phyloP scores from a whole-genome alignment of 2,329 filamentous ascomycete genomes.

The Harringtonia lauricola region DNA sequence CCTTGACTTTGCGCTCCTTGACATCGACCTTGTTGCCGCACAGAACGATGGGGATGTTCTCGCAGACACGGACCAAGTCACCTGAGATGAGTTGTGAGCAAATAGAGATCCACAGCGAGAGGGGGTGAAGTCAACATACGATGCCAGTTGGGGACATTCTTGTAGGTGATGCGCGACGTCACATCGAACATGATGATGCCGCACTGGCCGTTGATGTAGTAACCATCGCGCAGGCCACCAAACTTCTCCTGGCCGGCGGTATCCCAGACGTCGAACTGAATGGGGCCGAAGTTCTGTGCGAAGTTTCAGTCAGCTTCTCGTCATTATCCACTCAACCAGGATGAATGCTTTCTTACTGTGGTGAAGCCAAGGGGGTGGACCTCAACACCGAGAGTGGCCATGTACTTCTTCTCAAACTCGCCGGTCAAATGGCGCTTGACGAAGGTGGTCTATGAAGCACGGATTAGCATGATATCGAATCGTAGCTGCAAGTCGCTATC shows the following conservation, averaged over 20 bases:
- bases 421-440: conserved; percentile 99
- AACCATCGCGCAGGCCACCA: conserved; percentile 95
- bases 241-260: conserved; percentile 99
- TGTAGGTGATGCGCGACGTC: conserved; percentile 98
- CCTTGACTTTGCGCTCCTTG: conserved; percentile 99
- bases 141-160: conserved; percentile 99
- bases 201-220: conserved; percentile 99
- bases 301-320: background rate
- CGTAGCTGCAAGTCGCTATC: conserved; percentile 7
- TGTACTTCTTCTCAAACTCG: conserved; percentile 99
- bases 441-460: conserved; percentile 82
- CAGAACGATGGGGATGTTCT: conserved; percentile 98
- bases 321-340: background rate
- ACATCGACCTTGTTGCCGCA: conserved; percentile 99
- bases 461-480: conserved; percentile 2
- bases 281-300: conserved; percentile 79
- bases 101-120: background rate
- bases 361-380: conserved; percentile 97
- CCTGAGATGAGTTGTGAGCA: conserved; percentile 36
- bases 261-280: conserved; percentile 99
- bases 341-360: conserved; percentile 60
- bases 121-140: conserved; percentile 75
- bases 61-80: conserved; percentile 97
- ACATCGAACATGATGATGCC: conserved; percentile 99
- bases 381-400: conserved; percentile 98